phyloP scores from a whole-genome alignment of 371 early-diverging fungal species.

The Batrachochytrium dendrobatidis region DNA sequence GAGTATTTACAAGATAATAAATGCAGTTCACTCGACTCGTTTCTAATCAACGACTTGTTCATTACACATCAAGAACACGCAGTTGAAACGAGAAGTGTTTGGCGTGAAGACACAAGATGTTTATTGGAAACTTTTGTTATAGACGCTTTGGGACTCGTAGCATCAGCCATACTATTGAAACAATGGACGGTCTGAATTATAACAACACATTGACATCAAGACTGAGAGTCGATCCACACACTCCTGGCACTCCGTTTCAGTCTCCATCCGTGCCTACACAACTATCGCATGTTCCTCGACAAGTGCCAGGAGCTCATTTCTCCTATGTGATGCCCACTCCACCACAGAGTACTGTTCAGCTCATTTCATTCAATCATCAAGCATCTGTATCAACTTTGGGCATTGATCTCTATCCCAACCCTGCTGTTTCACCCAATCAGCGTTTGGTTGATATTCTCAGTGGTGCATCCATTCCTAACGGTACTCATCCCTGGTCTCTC shows the following conservation, averaged over 20 bases:
- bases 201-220: constrained; percentile 22
- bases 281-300: constrained; percentile 23
- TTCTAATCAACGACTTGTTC: too few species aligned
- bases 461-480: constrained; percentile 21
- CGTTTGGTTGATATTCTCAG: constrained; percentile 12
- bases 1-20: too few species aligned
- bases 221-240: constrained; percentile 19
- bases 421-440: not conserved
- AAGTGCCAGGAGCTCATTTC: constrained; percentile 54
- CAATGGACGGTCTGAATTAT: not conserved
- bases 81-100: too few species aligned
- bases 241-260: constrained; percentile 17
- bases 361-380: constrained; percentile 38
- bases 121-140: too few species aligned
- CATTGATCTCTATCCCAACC: constrained; percentile 31
- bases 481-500: constrained; percentile 71
- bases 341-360: constrained; percentile 20
- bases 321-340: constrained; percentile 53
- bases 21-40: too few species aligned
- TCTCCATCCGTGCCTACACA: constrained; percentile 7
- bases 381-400: constrained; percentile 37
- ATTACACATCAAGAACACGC: too few species aligned
- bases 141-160: too few species aligned
- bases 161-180: too few species aligned
- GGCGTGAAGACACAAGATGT: too few species aligned